These are phyloP conservation scores for Lipomyces yamanashiensis DNA, from an alignment of 805 yeast species.

Conservation along the genomic window DNA sequence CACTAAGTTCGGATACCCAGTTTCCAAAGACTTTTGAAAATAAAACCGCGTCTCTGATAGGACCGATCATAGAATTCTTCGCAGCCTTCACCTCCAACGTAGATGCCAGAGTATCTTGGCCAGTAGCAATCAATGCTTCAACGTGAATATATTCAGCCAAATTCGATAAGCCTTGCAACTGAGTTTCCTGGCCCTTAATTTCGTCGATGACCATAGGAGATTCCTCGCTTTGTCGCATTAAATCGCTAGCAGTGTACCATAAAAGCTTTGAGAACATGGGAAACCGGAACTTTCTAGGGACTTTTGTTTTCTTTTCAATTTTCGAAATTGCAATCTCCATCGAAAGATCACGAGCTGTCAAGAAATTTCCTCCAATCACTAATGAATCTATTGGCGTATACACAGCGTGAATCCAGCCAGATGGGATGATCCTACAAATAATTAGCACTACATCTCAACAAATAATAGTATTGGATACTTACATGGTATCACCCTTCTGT, in stretches of 20 bases:
- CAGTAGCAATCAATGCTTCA: constrained; percentile 25
- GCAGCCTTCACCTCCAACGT: constrained; percentile 28
- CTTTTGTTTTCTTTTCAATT: constrained; percentile 70
- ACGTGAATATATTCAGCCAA: constrained; percentile 26
- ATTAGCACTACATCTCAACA: not conserved
- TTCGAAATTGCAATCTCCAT: constrained; percentile 65
- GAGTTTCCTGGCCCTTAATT: constrained; percentile 2
- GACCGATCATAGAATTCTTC: constrained; percentile 21
- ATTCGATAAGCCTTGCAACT: constrained; percentile 13
- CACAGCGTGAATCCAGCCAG: constrained; percentile 94
- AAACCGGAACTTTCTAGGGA: constrained; percentile 74
- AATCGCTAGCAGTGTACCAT: constrained; percentile 66
- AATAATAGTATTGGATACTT: not conserved
- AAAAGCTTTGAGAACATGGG: constrained; percentile 74
- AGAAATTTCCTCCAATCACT: constrained; percentile 86
- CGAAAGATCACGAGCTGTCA: constrained; percentile 65
- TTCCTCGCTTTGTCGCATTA: constrained; percentile 19
- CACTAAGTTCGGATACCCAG: constrained; percentile 13
- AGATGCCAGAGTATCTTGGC: constrained; percentile 14
- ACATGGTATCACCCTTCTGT: constrained; percentile 67
- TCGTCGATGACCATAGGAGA: not conserved
- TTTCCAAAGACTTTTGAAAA: constrained; percentile 27
- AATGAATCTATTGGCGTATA: constrained; percentile 79
- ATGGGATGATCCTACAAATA: constrained; percentile 62
- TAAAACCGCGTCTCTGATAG: constrained; percentile 18